Percentiles rank a stretch among this genome's conserved stretches.
These are phyloP conservation scores for Tetrapisispora namnaoensis DNA, from an alignment of 805 yeast species.

Conservation along the genomic window DNA sequence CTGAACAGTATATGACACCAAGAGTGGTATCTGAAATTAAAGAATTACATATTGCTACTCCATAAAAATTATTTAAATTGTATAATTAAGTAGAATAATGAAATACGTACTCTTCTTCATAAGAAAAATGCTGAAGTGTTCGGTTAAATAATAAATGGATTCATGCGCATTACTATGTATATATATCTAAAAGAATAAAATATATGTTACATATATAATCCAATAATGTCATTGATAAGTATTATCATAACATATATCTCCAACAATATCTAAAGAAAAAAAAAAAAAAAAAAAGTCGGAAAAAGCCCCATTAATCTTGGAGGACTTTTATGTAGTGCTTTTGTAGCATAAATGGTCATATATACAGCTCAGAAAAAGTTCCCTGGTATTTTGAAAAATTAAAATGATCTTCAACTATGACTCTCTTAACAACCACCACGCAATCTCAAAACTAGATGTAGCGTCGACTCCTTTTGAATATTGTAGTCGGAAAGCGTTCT, in stretches of 20 bases:
- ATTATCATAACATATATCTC: no score
- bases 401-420: neutral
- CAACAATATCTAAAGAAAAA: no score
- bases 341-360: neutral
- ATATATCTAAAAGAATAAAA: no score
- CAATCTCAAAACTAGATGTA: constrained; percentile 59
- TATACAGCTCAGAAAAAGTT: neutral
- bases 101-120: no score
- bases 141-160: neutral
- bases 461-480: constrained; percentile 58
- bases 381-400: neutral
- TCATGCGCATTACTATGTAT: no score
- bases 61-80: neutral
- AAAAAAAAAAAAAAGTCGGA: neutral
- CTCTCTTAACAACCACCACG: constrained; percentile 60
- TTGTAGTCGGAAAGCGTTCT: constrained; percentile 61
- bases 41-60: constrained; percentile 1
- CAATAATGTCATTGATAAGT: no score
- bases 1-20: constrained; percentile 36
- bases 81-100: neutral
- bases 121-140: neutral
- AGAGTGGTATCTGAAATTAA: constrained; percentile 34
- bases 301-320: neutral
- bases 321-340: neutral
- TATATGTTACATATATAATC: no score